These are phyloP conservation scores for Lecanicillium sp. DNA, from an alignment of 2,329 filamentous ascomycete genomes.

Conservation along the genomic window DNA sequence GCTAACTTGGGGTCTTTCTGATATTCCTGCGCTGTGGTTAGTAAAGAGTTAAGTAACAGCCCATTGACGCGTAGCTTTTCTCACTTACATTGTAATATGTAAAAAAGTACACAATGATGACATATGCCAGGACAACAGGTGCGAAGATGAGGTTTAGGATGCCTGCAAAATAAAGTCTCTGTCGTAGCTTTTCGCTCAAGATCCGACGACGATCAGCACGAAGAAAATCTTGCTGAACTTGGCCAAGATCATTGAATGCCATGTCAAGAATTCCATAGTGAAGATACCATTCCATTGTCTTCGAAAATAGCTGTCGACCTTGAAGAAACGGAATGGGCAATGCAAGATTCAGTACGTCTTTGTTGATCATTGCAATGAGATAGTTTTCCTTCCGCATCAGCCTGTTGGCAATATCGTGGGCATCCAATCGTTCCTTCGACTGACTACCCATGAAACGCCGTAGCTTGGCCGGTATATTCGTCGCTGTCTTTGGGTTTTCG, in stretches of 20 bases:
- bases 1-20: constrained; percentile 87
- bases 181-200: constrained; percentile 70
- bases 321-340: constrained; percentile 79
- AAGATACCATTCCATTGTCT: constrained; percentile 86
- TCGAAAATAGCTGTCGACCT: constrained; percentile 76
- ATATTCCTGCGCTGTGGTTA: constrained; percentile 60
- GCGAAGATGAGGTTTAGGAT: constrained; percentile 81
- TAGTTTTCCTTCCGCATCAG: constrained; percentile 97
- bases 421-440: constrained; percentile 90
- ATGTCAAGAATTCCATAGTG: constrained; percentile 88
- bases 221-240: constrained; percentile 80
- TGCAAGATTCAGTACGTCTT: constrained; percentile 84
- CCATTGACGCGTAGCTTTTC: neutral
- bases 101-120: constrained; percentile 85
- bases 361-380: constrained; percentile 94
- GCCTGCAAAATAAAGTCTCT: constrained; percentile 75
- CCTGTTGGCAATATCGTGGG: constrained; percentile 93
- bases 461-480: constrained; percentile 45
- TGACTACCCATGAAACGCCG: constrained; percentile 67
- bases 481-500: constrained; percentile 74
- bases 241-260: constrained; percentile 83
- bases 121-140: constrained; percentile 80
- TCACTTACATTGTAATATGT: constrained; percentile 78
- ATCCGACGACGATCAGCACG: constrained; percentile 74
- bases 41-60: neutral